Evolutionary conservation across 192 early-diverging fungal genomes (phyloP).

Genomic region (Entophlyctis luteolus): DNA sequence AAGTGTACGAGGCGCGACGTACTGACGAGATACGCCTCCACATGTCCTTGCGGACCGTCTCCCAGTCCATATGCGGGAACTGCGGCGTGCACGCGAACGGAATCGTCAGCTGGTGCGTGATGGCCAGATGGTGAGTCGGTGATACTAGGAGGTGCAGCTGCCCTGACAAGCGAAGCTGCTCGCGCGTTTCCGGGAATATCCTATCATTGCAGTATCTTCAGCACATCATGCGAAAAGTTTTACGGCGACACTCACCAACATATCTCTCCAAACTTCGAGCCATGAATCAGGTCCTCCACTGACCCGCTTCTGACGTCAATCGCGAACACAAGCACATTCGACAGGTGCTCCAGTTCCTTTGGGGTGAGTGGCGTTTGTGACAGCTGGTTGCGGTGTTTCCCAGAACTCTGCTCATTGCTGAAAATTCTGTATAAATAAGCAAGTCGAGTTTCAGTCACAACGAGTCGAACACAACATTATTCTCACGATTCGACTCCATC

Average conservation of each 20-base stretch:
- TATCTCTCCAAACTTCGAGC: constrained; percentile 34
- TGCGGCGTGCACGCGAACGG: not conserved
- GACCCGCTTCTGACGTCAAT: constrained; percentile 25
- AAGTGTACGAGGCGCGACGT: constrained; percentile 29
- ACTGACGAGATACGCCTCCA: constrained; percentile 23
- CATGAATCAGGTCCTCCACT: constrained; percentile 30
- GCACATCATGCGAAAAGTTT: not conserved
- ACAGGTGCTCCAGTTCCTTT: constrained; percentile 9
- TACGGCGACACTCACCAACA: constrained; percentile 25
- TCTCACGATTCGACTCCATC: constrained; percentile 9
- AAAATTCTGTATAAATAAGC: no score
- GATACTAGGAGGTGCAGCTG: constrained; percentile 28
- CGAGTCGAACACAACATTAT: no score
- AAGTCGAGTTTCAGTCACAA: no score
- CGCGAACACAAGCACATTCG: constrained; percentile 31
- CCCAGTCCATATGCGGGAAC: constrained; percentile 28
- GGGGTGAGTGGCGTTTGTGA: not conserved
- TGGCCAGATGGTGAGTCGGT: constrained; percentile 14
- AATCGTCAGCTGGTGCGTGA: constrained; percentile 5
- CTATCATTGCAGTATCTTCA: constrained; percentile 8
- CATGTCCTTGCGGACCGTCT: constrained; percentile 11
- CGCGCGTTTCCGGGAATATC: constrained; percentile 29
- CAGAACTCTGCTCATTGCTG: not conserved
- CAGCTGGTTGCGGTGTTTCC: constrained; percentile 1
- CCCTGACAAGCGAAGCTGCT: constrained; percentile 32